phyloP scores from a whole-genome alignment of 768 basidiomycete genomes.

The Pleurotus ostreatus region DNA sequence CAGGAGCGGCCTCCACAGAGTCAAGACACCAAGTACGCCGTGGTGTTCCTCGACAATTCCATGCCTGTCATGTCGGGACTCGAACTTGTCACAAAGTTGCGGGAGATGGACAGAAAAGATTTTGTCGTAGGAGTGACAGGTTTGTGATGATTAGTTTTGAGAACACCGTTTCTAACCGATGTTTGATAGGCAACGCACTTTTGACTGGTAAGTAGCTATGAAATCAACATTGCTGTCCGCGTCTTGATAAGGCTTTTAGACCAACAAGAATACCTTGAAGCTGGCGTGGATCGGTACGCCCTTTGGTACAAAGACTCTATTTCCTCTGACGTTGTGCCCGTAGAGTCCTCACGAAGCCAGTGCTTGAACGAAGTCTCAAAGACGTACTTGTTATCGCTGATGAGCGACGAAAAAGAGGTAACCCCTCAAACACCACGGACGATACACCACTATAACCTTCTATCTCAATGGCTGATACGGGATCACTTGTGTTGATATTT shows the following conservation, averaged over 20 bases:
- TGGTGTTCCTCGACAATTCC: slow-evolving; percentile 66
- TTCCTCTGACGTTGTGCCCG: not conserved
- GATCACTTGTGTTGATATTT: slow-evolving; percentile 6
- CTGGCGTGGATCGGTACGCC: slow-evolving; percentile 71
- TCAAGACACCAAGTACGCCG: slow-evolving; percentile 37
- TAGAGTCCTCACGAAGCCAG: slow-evolving; percentile 79
- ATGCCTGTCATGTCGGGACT: slow-evolving; percentile 82
- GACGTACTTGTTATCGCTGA: slow-evolving; percentile 43
- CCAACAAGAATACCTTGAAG: slow-evolving; percentile 71
- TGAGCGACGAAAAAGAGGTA: slow-evolving; percentile 35
- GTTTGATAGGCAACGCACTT: slow-evolving; percentile 46
- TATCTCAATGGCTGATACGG: slow-evolving; percentile 6
- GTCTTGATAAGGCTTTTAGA: slow-evolving; percentile 32
- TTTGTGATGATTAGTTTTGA: slow-evolving; percentile 20
- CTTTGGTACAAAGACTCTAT: not conserved
- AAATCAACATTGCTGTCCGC: slow-evolving; percentile 2
- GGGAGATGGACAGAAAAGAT: slow-evolving; percentile 62
- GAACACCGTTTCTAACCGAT: slow-evolving; percentile 1
- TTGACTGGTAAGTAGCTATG: slow-evolving; percentile 34
- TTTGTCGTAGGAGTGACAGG: slow-evolving; percentile 84
- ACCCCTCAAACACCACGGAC: not conserved
- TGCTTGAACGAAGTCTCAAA: slow-evolving; percentile 53
- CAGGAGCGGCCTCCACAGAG: slow-evolving; percentile 18
- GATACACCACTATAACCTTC: slow-evolving; percentile 8
- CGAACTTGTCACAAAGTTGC: slow-evolving; percentile 58